Evolutionary conservation across 306 rosid species (phyloP), one percentile per base, ranked within the genome.

Genomic region (Prunus padus): DNA sequence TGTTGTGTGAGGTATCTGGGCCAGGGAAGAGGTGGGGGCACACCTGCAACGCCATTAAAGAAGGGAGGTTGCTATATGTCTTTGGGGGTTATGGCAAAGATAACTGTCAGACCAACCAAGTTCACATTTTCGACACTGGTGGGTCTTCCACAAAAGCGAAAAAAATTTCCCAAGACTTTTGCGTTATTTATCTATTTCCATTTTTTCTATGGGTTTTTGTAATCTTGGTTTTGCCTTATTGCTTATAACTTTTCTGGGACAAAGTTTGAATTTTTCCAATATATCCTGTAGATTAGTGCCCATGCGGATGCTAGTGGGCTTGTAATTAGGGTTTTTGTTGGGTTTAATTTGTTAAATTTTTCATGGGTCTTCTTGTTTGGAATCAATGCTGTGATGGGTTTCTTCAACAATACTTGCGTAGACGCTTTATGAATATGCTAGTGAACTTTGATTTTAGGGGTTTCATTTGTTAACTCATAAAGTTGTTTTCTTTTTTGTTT

Each of bases 11-110:
- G 83, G 31, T 79, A 49, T 73, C 78, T 81, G 96, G 92, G 78
- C 99, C 99, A 77, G 99, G 99, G 30, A 96, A 87, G 83, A 83
- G 99, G 91, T 96, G 99, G 99, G 99, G 99, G 13, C 99, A 92
- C 84, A 88, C 96, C 77, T 92, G 96, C 82, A 92, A 89, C 92
- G 92, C 99, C 92, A 82, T 96, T 84, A 88, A 88, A 82, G 97
- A 89, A 61, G 99, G 99, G 1, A 88, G 88, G 64, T 77, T 88
- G 79, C 79, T 96, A 88, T 96, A 92, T 82, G 90, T 96, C 56
- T 92, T 96, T 51, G 99, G 97, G 10, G 99, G 99, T 46, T 96
- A 96, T 60, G 99, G 99, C 86, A 88, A 80, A 77, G 89, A 90
- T 78, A 92, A 90, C 92, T 96, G 96, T 81, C 99, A 90, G 85